phyloP scores from a whole-genome alignment of 2,329 filamentous ascomycete species.

The Madurella fahalii region DNA sequence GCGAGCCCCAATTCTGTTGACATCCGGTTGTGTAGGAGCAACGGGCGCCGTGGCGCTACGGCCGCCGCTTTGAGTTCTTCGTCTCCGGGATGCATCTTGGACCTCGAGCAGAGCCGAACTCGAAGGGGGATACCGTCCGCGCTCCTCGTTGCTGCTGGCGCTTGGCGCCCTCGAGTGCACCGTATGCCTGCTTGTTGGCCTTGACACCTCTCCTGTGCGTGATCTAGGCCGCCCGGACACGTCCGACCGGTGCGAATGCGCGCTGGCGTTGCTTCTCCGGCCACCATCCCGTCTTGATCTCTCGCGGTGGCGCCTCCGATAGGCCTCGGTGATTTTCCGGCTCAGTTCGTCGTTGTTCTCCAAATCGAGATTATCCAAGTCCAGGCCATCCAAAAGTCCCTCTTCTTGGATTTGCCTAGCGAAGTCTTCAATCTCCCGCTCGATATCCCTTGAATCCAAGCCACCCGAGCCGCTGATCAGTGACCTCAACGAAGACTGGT shows the following conservation, averaged over 20 bases:
- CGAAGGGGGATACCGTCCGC: slow-evolving; percentile 49
- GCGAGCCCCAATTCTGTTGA: slow-evolving; percentile 45
- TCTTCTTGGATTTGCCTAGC: slow-evolving; percentile 67
- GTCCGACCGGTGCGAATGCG: slow-evolving; percentile 36
- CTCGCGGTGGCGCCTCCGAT: slow-evolving; percentile 69
- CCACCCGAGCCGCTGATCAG: slow-evolving; percentile 72
- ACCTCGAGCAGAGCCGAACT: slow-evolving; percentile 47
- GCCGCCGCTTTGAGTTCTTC: slow-evolving; percentile 51
- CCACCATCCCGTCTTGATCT: slow-evolving; percentile 47
- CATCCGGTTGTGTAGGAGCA: slow-evolving; percentile 39
- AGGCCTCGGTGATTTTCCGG: slow-evolving; percentile 84
- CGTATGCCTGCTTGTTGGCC: slow-evolving; percentile 33
- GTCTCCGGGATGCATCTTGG: slow-evolving; percentile 42
- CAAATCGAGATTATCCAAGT: slow-evolving; percentile 80
- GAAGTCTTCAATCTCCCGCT: slow-evolving; percentile 87
- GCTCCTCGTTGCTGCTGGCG: slow-evolving; percentile 42
- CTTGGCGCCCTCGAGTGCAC: slow-evolving; percentile 46
- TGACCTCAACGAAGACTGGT: slow-evolving; percentile 83
- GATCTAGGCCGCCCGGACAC: slow-evolving; percentile 26
- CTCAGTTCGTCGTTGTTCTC: slow-evolving; percentile 85
- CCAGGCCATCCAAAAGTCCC: slow-evolving; percentile 80
- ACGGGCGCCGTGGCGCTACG: slow-evolving; percentile 51
- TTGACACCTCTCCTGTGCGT: slow-evolving; percentile 26
- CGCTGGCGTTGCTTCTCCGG: slow-evolving; percentile 41
- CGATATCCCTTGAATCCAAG: slow-evolving; percentile 71